Evolutionary conservation across 75 land plant genomes (phyloP), one percentile per base, ranked within the genome.

Genomic region (Cryptomeria japonica): DNA sequence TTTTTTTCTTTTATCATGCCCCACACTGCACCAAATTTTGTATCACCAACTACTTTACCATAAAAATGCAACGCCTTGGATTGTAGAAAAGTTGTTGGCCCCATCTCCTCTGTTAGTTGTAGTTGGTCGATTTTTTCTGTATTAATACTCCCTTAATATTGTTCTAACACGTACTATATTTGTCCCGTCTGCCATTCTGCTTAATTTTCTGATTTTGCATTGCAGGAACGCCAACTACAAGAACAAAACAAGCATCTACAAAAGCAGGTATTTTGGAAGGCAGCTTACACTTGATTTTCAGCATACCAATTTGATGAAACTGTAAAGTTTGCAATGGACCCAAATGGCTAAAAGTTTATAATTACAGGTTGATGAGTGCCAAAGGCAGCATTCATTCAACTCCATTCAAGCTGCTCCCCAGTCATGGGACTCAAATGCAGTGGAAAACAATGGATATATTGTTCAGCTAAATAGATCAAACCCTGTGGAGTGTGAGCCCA

Each of bases 361-460:
- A 41, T 79, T 79, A 41, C 82, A 79, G 82, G 25, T 38, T 38
- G 44, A 12, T 3, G 79, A 79, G 0, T 38, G 44, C 28, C 38
- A 79, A 44, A 36, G 82, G 18, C 82, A 79, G 8, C 38, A 22
- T 38, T 22, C 58, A 56, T 77, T 41, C 82, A 39, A 5, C 41
- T 18, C 82, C 25, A 4, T 79, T 9, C 82, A 41, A 79, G 46
- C 28, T 79, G 44, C 28, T 22, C 82, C 42, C 3, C 82, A 79
- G 25, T 38, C 82, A 41, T 79, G 82, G 82, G 82, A 79, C 18
- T 41, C 82, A 38, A 38, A 79, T 39, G 82, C 82, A 79, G 82
- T 79, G 37, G 28, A 42, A 79, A 79, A 14, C 41, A 39, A 38
- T 41, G 82, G 47, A 38, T 79, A 37, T 41, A 16, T 16, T 79